These are phyloP conservation scores for Colletotrichum sp. DNA, from an alignment of 2,329 filamentous ascomycete species.

Conservation along the genomic window DNA sequence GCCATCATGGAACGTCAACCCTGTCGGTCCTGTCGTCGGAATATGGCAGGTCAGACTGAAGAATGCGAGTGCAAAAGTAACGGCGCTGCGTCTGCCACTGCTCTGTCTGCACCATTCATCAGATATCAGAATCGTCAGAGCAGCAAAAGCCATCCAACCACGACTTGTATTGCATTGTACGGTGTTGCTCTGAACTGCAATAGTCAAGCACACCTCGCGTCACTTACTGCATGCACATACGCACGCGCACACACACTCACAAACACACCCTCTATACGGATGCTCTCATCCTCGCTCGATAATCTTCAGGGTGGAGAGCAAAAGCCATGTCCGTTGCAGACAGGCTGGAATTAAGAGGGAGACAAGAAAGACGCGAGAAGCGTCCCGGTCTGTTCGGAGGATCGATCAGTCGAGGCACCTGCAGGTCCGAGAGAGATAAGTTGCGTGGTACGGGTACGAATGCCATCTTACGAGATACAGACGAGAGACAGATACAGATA, in stretches of 20 bases:
- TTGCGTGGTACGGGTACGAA: constrained; percentile 2
- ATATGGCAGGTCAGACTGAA: constrained; percentile 22
- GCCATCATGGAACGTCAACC: constrained; percentile 20
- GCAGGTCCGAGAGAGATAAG: constrained; percentile 15
- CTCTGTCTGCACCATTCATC: constrained; percentile 6
- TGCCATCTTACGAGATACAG: neutral
- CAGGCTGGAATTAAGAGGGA: neutral
- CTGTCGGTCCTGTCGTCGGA: constrained; percentile 20
- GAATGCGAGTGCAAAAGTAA: constrained; percentile 17
- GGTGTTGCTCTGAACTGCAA: neutral
- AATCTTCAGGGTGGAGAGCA: neutral
- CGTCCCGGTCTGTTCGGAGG: neutral
- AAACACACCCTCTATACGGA: neutral
- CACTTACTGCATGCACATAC: neutral
- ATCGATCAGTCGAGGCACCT: constrained; percentile 11
- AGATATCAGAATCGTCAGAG: constrained; percentile 19
- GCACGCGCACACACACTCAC: neutral
- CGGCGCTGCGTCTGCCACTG: constrained; percentile 8
- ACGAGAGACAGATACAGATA: neutral
- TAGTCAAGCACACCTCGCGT: constrained; percentile 10
- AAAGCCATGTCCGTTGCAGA: neutral
- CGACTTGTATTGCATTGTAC: neutral
- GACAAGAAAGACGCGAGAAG: neutral
- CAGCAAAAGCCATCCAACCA: neutral
- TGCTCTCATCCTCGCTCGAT: neutral